A percentile compares a stretch with the other conserved stretches of the same genome.
These are phyloP conservation scores for Stellera chamaejasme DNA, from an alignment of 345 rosid species.

Conservation along the genomic window DNA sequence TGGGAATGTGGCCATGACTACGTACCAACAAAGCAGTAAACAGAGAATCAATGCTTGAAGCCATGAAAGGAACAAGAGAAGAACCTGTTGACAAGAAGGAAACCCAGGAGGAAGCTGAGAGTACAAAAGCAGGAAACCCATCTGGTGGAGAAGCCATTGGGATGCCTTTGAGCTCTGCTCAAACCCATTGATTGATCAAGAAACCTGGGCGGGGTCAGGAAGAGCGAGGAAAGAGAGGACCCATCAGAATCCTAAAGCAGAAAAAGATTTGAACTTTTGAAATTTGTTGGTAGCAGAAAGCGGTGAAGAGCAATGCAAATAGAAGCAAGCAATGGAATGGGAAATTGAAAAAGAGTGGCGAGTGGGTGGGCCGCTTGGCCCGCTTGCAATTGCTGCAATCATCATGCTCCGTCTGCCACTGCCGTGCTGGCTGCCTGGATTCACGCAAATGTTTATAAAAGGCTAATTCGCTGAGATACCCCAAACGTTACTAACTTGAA, in stretches of 20 bases:
- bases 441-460: constrained; percentile 11
- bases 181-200: constrained; percentile 43
- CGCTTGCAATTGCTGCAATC: constrained; percentile 2
- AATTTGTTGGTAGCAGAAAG: constrained; percentile 8
- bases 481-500: too few species aligned
- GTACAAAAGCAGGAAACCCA: constrained; percentile 62
- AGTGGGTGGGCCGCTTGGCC: constrained; percentile 11
- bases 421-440: constrained; percentile 6
- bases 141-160: constrained; percentile 54
- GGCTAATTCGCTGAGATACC: too few species aligned
- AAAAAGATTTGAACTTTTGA: background rate
- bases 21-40: constrained; percentile 7
- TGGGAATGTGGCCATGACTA: constrained; percentile 14
- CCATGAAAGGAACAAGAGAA: background rate
- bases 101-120: constrained; percentile 67
- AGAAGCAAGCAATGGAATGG: constrained; percentile 4
- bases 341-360: constrained; percentile 11
- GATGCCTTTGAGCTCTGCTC: constrained; percentile 50
- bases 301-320: constrained; percentile 3
- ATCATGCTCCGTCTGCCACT: constrained; percentile 4
- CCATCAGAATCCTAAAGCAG: background rate
- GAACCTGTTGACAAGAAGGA: constrained; percentile 65
- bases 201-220: constrained; percentile 18
- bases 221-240: constrained; percentile 12
- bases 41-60: background rate